These are phyloP conservation scores for Physcomitrium patens DNA, from an alignment of 225 moss, liverwort and hornwort species.

Conservation along the genomic window DNA sequence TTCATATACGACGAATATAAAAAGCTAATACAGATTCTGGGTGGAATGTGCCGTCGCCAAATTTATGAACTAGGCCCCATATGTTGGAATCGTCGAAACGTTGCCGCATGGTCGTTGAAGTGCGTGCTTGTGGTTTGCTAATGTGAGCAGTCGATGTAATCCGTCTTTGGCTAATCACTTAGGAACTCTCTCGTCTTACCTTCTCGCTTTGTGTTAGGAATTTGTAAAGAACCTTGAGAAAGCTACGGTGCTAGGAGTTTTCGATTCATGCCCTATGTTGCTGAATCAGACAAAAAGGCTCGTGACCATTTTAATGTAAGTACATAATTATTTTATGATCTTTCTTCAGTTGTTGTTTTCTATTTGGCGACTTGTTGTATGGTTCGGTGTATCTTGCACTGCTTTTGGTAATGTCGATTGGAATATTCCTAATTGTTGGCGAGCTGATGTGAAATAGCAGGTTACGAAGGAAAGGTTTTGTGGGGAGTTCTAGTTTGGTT, in stretches of 20 bases:
- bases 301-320: neutral
- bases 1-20: too few species aligned
- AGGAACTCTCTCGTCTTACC: neutral
- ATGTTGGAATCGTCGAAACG: too few species aligned
- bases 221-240: neutral
- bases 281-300: constrained; percentile 20
- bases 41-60: too few species aligned
- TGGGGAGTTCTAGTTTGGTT: neutral
- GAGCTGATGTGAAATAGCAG: constrained; percentile 6
- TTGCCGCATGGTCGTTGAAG: too few species aligned
- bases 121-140: too few species aligned
- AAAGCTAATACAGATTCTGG: too few species aligned
- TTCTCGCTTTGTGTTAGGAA: neutral
- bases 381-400: neutral
- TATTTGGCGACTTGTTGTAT: neutral
- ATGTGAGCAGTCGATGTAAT: too few species aligned
- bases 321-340: neutral
- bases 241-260: neutral
- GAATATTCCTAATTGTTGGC: neutral
- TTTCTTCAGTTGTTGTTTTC: neutral
- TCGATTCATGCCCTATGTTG: neutral
- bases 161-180: too few species aligned
- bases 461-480: neutral
- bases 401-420: neutral
- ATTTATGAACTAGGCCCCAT: too few species aligned